These are phyloP conservation scores for Piedraia hortae DNA, from an alignment of 2,329 filamentous ascomycete genomes.

Conservation along the genomic window DNA sequence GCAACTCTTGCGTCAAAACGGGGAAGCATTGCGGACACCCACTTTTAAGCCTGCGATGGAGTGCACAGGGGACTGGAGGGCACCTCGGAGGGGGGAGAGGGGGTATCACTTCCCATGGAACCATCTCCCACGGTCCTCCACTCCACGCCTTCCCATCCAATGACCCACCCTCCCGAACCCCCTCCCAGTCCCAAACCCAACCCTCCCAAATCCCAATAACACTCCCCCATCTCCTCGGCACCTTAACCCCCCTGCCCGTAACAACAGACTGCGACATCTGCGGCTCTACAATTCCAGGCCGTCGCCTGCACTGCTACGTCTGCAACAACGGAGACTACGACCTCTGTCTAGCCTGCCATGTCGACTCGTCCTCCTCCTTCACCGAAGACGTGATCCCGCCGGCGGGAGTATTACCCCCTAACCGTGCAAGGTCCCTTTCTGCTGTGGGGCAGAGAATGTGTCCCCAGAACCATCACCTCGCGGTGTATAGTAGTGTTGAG, in stretches of 20 bases:
- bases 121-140: slow-evolving; percentile 31
- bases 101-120: too few relatives aligned
- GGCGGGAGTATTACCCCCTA: slow-evolving; percentile 48
- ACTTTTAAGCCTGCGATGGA: too few relatives aligned
- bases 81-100: too few relatives aligned
- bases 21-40: slow-evolving; percentile 59
- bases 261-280: slow-evolving; percentile 58
- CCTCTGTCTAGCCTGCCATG: slow-evolving; percentile 45
- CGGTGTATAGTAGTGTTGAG: slow-evolving; percentile 39
- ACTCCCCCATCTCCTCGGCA: slow-evolving; percentile 14
- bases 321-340: slow-evolving; percentile 71
- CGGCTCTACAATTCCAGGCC: slow-evolving; percentile 40
- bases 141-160: slow-evolving; percentile 2
- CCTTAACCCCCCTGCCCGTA: slow-evolving; percentile 17
- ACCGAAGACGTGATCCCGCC: slow-evolving; percentile 39
- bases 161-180: too few relatives aligned
- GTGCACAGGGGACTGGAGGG: too few relatives aligned
- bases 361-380: too few relatives aligned
- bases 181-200: slow-evolving; percentile 5
- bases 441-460: slow-evolving; percentile 69
- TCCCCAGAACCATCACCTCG: too few relatives aligned
- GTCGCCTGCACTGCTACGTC: slow-evolving; percentile 51
- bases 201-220: slow-evolving; percentile 5
- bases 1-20: slow-evolving; percentile 61
- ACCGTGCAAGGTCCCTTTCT: slow-evolving; percentile 65